Base-by-base conservation (phyloP, 768 basidiomycete species). In the Russula emetica region DNA sequence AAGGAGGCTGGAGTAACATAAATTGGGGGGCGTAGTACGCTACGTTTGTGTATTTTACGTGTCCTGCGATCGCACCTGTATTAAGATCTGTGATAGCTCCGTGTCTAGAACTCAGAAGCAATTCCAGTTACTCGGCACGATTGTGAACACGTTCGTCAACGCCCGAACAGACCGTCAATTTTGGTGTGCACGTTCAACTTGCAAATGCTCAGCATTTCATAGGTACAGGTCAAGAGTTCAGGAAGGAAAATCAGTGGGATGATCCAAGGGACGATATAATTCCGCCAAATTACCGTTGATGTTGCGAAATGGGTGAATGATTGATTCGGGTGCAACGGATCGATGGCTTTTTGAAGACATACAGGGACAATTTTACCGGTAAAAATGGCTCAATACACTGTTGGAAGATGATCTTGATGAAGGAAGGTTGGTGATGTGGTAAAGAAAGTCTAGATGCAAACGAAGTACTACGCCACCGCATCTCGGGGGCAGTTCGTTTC, bases 211-310 rank as follows among this genome's bases (percentile, higher is more conserved):
- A 6, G 28, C 18, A n/a, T 30, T 40, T 40, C 18, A 40, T 20
- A 40, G 30, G 18, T 51, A 30, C 22, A 40, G 26, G 20, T 51
- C 26, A 32, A 24, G 14, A 26, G 26, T 42, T n/a, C 28, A 24
- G 24, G 40, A 50, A 63, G 44, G 52, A 28, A 63, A 63, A 18
- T 34, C 28, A 2, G 20, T 57, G 2, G 40, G 36, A 30, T 16
- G 52, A 51, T 44, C 14, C 49, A 53, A 24, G 20, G 42, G 36
- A 59, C 44, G 63, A 59, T 40, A 32, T 54, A 38, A 40, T 40
- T 42, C 62, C 63, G 58, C 38, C 36, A 49, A 59, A 59, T 59
- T 50, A 54, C 63, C 63, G 63, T 47, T 42, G n/a, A 58, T 54
- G 11, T 36, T 47, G 52, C 52, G 62, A 63, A 54, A n/a, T n/a